These are phyloP conservation scores for Speleostelium caveatum DNA, from an alignment of 78 protist genomes.

Conservation along the genomic window DNA sequence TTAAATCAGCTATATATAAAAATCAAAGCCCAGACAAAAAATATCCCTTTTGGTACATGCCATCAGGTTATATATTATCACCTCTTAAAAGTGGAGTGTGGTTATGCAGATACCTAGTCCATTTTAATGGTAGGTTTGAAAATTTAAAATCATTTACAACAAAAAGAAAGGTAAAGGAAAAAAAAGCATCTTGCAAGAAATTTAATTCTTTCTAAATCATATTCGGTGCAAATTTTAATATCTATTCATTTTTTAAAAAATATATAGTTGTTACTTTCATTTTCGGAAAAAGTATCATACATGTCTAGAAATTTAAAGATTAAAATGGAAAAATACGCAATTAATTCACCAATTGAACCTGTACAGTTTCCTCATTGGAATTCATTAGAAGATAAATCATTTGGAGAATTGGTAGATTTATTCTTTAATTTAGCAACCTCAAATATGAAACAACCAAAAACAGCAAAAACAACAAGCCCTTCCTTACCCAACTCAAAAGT, in stretches of 20 bases:
- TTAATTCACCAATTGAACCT: neutral
- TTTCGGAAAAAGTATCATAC: neutral
- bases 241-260: neutral
- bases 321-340: neutral
- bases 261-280: slow-evolving; percentile 7
- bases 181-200: no score
- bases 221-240: no score
- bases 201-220: no score
- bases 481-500: no score
- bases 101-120: neutral
- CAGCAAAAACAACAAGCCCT: no score
- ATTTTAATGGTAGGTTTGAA: neutral
- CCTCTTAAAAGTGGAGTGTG: slow-evolving; percentile 21
- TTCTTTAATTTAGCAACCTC: neutral
- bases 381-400: neutral
- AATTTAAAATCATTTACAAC: neutral
- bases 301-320: neutral
- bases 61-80: slow-evolving; percentile 27
- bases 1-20: neutral
- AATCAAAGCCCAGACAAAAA: neutral
- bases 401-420: neutral
- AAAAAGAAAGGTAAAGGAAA: neutral
- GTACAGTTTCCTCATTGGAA: neutral
- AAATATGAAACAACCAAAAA: neutral
- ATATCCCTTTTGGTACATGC: slow-evolving; percentile 14